Percentiles rank a stretch among this genome's conserved stretches.
Evolutionary conservation across 1,139 yeast species (phyloP).

Genomic region (Casaregolazyma suthepensis): DNA sequence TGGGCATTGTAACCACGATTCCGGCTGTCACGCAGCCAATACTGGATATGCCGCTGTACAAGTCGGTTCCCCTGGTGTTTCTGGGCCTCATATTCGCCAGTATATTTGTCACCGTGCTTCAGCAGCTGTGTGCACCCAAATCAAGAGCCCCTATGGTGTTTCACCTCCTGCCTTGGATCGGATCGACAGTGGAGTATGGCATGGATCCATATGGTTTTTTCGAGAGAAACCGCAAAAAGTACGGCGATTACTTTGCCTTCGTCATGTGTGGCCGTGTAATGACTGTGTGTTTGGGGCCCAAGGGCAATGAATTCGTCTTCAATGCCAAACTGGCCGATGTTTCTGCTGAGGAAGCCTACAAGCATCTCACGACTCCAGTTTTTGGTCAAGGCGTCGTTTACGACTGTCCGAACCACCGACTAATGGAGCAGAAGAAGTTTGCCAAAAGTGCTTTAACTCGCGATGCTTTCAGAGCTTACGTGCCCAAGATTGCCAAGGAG

Average conservation of each 20-base stretch:
- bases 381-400: constrained; percentile 96
- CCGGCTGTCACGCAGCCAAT: constrained; percentile 2
- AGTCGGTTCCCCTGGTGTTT: constrained; percentile 24
- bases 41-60: constrained; percentile 22
- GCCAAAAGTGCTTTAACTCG: constrained; percentile 84
- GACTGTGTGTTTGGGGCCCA: constrained; percentile 96
- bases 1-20: constrained; percentile 11
- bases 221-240: constrained; percentile 63
- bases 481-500: constrained; percentile 83
- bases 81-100: constrained; percentile 29
- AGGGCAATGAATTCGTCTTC: constrained; percentile 93
- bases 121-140: constrained; percentile 59
- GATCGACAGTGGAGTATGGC: constrained; percentile 84
- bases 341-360: constrained; percentile 93
- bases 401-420: constrained; percentile 87
- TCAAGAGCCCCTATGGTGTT: constrained; percentile 68
- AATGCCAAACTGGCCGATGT: constrained; percentile 88
- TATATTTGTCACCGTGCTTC: constrained; percentile 55
- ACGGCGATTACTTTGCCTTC: constrained; percentile 91
- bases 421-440: constrained; percentile 98
- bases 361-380: constrained; percentile 93
- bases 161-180: constrained; percentile 94
- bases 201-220: constrained; percentile 91
- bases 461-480: constrained; percentile 78
- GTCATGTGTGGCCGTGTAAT: constrained; percentile 81